A percentile compares a stretch with the other conserved stretches of the same genome.
phyloP scores from a whole-genome alignment of 768 basidiomycete genomes.

The Termitomyces sp. region DNA sequence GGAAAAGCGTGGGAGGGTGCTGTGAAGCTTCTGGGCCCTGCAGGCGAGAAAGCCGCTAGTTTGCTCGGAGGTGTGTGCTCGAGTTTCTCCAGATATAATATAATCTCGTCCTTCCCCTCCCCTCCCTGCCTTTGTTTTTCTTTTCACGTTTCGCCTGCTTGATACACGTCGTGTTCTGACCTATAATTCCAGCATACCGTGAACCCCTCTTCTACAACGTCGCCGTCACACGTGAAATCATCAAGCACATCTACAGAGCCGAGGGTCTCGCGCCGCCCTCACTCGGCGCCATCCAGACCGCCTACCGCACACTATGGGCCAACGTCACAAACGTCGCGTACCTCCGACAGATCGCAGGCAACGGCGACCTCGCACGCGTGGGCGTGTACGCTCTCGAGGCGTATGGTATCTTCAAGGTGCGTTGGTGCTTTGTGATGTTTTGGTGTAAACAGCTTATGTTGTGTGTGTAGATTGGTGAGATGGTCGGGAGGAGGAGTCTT shows the following conservation, averaged over 20 bases:
- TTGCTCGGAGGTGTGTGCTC: conserved; percentile 38
- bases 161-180: no score
- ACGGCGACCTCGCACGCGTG: conserved; percentile 63
- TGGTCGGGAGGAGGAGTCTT: conserved; percentile 72
- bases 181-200: conserved; percentile 71
- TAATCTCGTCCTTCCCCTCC: no score
- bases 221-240: conserved; percentile 66
- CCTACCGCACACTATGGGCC: conserved; percentile 61
- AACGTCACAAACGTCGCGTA: conserved; percentile 53
- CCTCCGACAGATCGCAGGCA: conserved; percentile 53
- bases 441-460: background rate
- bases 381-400: conserved; percentile 80
- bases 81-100: no score
- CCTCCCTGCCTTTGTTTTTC: no score
- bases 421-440: background rate
- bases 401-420: conserved; percentile 84
- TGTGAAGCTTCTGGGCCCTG: conserved; percentile 39
- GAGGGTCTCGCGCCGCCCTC: conserved; percentile 73
- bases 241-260: conserved; percentile 67
- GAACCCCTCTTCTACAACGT: conserved; percentile 78
- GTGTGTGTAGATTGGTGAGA: conserved; percentile 70
- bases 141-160: no score
- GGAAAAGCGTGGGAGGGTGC: conserved; percentile 46
- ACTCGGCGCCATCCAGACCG: conserved; percentile 43
- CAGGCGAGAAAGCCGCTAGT: conserved; percentile 47